Conservation (phyloP, 176 grass and related monocot genomes). For the Juncus effusus region DNA sequence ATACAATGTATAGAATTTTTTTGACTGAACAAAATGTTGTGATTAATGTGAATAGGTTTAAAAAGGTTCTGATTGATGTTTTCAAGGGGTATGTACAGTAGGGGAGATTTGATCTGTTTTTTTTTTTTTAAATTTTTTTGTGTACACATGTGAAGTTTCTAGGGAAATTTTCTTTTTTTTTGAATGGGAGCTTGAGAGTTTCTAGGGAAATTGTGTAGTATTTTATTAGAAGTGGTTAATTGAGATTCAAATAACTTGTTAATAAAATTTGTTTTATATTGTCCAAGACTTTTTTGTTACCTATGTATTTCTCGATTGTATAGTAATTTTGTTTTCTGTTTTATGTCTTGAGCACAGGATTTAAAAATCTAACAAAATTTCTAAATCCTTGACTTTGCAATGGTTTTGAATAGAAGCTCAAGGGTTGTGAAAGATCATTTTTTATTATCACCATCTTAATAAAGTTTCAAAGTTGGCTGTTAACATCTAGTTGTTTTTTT, state of each 20-base stretch:
- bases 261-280: neutral
- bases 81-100: constrained; percentile 22
- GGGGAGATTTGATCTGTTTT: neutral
- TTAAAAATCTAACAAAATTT: neutral
- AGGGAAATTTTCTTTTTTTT: constrained; percentile 1
- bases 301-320: neutral
- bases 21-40: constrained; percentile 79
- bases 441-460: too few species aligned
- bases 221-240: constrained; percentile 7
- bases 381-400: too few species aligned
- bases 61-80: constrained; percentile 38
- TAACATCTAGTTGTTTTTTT: too few species aligned
- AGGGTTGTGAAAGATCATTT: too few species aligned
- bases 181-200: neutral
- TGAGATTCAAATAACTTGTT: constrained; percentile 8
- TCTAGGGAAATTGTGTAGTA: neutral
- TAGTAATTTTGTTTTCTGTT: neutral
- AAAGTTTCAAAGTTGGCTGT: too few species aligned
- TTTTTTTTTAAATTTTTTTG: neutral
- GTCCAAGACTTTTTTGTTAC: constrained; percentile 11
- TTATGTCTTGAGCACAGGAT: neutral
- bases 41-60: constrained; percentile 51
- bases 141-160: too few species aligned
- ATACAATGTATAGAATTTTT: constrained; percentile 43
- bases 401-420: too few species aligned